Conservation (phyloP, 75 land plant species). For the Gnetum montanum region DNA sequence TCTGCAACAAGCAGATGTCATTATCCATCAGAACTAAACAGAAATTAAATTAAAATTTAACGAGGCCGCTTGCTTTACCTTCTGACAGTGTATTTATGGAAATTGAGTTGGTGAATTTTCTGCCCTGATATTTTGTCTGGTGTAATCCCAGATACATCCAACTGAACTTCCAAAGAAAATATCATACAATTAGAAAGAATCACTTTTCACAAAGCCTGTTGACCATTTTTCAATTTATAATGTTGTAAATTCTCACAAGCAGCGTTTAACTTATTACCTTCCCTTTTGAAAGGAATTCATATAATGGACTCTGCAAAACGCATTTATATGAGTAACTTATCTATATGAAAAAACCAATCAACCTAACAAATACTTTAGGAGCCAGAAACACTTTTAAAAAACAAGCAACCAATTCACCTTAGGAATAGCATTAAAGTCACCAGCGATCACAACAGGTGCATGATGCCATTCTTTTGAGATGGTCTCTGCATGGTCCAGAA, state of each 20-base stretch:
- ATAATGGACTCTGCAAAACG: constrained; percentile 49
- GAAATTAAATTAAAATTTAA: constrained; percentile 3
- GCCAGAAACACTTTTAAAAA: background rate
- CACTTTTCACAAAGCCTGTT: no score
- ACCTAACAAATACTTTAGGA: no score
- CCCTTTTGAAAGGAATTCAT: constrained; percentile 45
- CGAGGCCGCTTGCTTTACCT: background rate
- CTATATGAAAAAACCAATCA: no score
- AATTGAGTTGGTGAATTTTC: background rate
- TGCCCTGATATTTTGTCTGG: constrained; percentile 55
- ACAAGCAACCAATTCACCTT: constrained; percentile 21
- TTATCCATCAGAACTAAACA: no score
- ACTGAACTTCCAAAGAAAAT: constrained; percentile 22
- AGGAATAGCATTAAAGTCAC: constrained; percentile 77
- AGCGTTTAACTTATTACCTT: no score
- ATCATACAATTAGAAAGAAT: background rate
- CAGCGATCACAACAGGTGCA: constrained; percentile 75
- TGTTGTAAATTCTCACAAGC: no score
- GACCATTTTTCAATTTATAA: no score
- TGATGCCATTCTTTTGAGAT: constrained; percentile 59
- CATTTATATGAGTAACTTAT: background rate
- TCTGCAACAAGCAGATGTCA: no score
- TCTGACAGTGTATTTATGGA: background rate
- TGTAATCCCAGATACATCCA: constrained; percentile 36
- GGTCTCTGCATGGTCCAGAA: constrained; percentile 52